These are phyloP conservation scores for Helminthosporium solani DNA, from an alignment of 2,329 filamentous ascomycete species.

Conservation along the genomic window DNA sequence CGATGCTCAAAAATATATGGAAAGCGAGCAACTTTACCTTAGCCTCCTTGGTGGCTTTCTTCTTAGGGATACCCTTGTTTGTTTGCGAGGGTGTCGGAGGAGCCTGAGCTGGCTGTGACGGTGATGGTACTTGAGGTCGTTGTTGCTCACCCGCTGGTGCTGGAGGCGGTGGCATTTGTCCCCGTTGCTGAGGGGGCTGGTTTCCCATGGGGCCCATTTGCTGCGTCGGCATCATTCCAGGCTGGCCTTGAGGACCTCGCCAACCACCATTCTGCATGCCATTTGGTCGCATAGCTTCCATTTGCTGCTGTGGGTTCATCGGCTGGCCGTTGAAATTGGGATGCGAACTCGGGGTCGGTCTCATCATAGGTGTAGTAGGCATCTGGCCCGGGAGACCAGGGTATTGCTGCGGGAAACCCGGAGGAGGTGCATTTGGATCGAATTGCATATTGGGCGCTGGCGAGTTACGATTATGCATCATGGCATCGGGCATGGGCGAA, in stretches of 20 bases:
- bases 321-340: constrained; percentile 63
- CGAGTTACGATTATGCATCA: constrained; percentile 64
- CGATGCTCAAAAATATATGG: constrained; percentile 20
- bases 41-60: constrained; percentile 68
- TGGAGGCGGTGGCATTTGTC: constrained; percentile 56
- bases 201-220: constrained; percentile 57
- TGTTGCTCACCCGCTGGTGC: constrained; percentile 45
- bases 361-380: constrained; percentile 53
- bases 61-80: constrained; percentile 74
- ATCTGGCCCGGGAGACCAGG: constrained; percentile 34
- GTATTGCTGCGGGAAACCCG: constrained; percentile 43
- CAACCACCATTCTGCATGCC: constrained; percentile 41
- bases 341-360: constrained; percentile 50
- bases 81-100: constrained; percentile 75
- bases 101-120: constrained; percentile 51
- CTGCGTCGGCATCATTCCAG: constrained; percentile 58
- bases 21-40: constrained; percentile 60
- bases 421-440: constrained; percentile 46
- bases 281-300: constrained; percentile 45
- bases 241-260: constrained; percentile 33
- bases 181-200: constrained; percentile 73
- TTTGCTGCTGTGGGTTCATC: constrained; percentile 59
- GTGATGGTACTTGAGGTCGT: constrained; percentile 50
- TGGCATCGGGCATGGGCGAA: constrained; percentile 69
- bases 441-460: constrained; percentile 58